Base-by-base conservation (phyloP, 2,329 filamentous ascomycete genomes). In the Fusarium sp. region DNA sequence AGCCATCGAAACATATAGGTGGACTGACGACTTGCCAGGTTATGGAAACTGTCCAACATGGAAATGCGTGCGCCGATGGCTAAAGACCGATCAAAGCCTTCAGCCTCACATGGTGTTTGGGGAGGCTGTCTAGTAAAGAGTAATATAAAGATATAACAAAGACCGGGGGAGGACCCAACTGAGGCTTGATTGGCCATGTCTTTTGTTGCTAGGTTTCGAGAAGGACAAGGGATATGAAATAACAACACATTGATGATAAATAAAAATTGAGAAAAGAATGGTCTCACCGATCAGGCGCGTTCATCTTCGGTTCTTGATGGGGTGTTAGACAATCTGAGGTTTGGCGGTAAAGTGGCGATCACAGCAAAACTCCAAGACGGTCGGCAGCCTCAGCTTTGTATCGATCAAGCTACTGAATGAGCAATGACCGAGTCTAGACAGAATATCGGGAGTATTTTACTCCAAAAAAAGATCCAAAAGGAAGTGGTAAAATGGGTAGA, bases 211-310 rank as follows among this genome's bases (percentile, higher is more conserved):
- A 9, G 33, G 12, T 16, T 28, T 39, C n/a, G 15, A 35, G n/a
- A 16, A 57, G 33, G n/a, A 20, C 16, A 41, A 33, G n/a, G 3
- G 13, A 21, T 37, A 13, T 41, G 35, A 31, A 28, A 41, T n/a
- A 24, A 29, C 39, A 56, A 26, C 23, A 52, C 11, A 15, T 31
- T 8, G 33, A 39, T 16, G 3, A 26, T 24, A 43, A 35, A 29
- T 20, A 29, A 56, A 41, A 15, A 47, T 21, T 37, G 31, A 47
- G 23, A 43, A 35, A 46, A 48, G 18, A 52, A 16, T 16, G 9
- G 38, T 79, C 85, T 77, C 70, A 87, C 85, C 85, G 81, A 75
- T 88, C 85, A 20, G 85, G 85, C 15, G 85, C 85, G 80, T 88
- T 88, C 85, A 88, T 87, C 28, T 71, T 83, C 11, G 39, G 20